Base-by-base conservation (phyloP, 1,284 basidiomycete genomes). In the Omphalotus olearius region DNA sequence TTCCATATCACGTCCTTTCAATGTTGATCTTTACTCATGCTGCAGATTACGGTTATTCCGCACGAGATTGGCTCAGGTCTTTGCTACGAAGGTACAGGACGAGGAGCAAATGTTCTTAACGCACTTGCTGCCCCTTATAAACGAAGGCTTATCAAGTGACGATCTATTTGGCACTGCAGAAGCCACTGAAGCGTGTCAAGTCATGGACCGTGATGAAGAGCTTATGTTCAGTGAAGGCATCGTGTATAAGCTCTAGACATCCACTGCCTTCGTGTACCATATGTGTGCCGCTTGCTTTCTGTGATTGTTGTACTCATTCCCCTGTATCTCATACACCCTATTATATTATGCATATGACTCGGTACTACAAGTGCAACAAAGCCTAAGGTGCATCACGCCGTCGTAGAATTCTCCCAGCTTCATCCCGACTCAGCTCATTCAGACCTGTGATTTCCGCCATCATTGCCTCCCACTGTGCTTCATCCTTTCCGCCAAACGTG, bases 191-290 rank as follows among this genome's bases (percentile, higher is more conserved):
- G 86, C 88, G 41, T 86, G 89, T 52, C 74, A 83, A 57, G 69
- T 73, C 43, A 98, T 98, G 95, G 78, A 83, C 47, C 84, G 89
- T 39, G 78, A 77, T 20, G 90, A 94, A 61, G 87, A 95, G 67
- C 73, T 98, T 59, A 93, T 98, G 91, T 79, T 93, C 60, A 85
- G 84, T 54, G 90, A 89, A 39, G 88, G 51, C 28, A 39, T 55
- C 30, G 56, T 57, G 28, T 55, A 57, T 39, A 55, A 47, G 38
- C 49, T 57, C 17, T 57, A 35, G 47, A 3, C n/a, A 37, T 25
- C 1, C 25, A 43, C 25, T n/a, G 36, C 18, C 7, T 33, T 45
- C 45, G 11, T 18, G 36, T 36, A n/a, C 28, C 7, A 17, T 51
- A 33, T 33, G 30, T 28, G 26, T 33, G 30, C 3, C 13, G 7